Percentiles rank a stretch among this genome's conserved stretches.
phyloP scores from a whole-genome alignment of 305 asterid genomes.

The Fraxinus platypoda region DNA sequence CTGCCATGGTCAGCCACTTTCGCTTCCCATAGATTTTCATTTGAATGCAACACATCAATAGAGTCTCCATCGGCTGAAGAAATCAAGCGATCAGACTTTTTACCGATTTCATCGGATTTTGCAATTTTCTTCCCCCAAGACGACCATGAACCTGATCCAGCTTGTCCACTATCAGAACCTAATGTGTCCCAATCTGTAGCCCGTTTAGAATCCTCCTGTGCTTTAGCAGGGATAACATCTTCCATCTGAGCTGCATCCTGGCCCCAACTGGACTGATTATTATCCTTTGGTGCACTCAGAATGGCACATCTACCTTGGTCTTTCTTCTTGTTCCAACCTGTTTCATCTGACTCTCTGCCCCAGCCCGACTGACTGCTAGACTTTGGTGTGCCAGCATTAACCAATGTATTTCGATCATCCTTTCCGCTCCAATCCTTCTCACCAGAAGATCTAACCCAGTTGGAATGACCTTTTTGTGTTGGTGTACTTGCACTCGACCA shows the following conservation, averaged over 20 bases:
- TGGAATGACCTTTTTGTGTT: constrained; percentile 24
- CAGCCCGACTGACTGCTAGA: background rate
- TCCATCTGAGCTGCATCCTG: background rate
- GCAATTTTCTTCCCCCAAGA: constrained; percentile 24
- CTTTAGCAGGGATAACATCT: background rate
- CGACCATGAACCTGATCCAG: constrained; percentile 24
- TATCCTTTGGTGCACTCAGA: background rate
- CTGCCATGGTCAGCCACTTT: constrained; percentile 25
- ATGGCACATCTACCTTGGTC: background rate
- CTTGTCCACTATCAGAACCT: constrained; percentile 18
- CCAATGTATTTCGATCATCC: background rate
- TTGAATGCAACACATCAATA: constrained; percentile 14
- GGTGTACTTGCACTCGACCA: constrained; percentile 8
- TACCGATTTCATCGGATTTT: constrained; percentile 12
- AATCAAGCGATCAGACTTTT: constrained; percentile 9
- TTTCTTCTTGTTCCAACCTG: background rate
- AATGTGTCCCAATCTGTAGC: constrained; percentile 25
- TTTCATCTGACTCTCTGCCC: background rate
- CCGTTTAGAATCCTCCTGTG: constrained; percentile 27
- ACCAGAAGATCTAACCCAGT: constrained; percentile 25
- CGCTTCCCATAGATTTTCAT: constrained; percentile 21
- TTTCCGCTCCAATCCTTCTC: constrained; percentile 24
- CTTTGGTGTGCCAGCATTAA: background rate
- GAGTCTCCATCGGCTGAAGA: constrained; percentile 17
- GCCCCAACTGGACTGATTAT: background rate